Percentiles rank a stretch among this genome's conserved stretches.
phyloP scores from a whole-genome alignment of 306 rosid species.

The Lablab purpureus region DNA sequence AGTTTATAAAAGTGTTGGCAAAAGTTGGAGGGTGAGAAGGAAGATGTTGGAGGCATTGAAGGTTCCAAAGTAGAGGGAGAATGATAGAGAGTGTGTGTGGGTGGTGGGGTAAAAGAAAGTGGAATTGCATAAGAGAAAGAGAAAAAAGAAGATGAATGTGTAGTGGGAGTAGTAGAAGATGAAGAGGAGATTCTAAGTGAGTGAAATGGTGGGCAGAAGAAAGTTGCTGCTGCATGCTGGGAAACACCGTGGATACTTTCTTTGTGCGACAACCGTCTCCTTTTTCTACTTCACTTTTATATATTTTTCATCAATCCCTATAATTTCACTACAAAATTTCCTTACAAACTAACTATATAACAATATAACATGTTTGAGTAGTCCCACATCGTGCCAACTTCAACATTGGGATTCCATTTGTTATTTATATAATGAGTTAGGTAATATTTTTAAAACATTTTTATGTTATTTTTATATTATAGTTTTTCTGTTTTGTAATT shows the following conservation, averaged over 20 bases:
- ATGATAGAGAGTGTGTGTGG: background rate
- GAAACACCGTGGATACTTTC: conserved; percentile 32
- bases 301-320: background rate
- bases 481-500: too few relatives aligned
- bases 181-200: background rate
- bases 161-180: background rate
- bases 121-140: background rate
- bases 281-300: background rate
- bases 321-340: too few relatives aligned
- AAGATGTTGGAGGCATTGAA: conserved; percentile 12
- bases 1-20: conserved; percentile 38
- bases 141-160: background rate
- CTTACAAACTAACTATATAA: too few relatives aligned
- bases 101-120: conserved; percentile 41
- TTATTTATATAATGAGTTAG: too few relatives aligned
- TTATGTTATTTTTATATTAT: too few relatives aligned
- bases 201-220: background rate
- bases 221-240: conserved; percentile 21
- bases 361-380: too few relatives aligned
- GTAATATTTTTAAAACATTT: too few relatives aligned
- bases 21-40: conserved; percentile 34
- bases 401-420: too few relatives aligned
- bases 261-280: background rate
- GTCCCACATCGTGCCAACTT: too few relatives aligned
- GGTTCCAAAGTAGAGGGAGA: conserved; percentile 16